Percentiles rank a stretch among this genome's conserved stretches.
phyloP scores from a whole-genome alignment of 2,329 filamentous ascomycete genomes.

The Claviceps sorghi region DNA sequence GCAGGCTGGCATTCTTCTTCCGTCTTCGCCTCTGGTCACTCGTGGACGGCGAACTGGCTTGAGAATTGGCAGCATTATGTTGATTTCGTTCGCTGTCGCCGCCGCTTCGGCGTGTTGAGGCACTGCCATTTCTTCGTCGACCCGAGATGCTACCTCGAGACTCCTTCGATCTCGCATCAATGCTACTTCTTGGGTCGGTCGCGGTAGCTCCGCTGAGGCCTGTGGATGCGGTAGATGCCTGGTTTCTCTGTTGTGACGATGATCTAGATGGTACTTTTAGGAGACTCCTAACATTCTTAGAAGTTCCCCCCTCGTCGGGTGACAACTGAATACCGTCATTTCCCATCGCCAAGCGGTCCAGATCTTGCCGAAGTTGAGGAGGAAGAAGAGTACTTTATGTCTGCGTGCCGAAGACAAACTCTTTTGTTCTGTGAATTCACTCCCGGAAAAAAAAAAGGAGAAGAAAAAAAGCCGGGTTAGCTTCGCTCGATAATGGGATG shows the following conservation, averaged over 20 bases:
- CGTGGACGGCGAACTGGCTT: conserved; percentile 36
- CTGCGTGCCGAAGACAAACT: conserved; percentile 5
- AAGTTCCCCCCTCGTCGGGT: conserved; percentile 26
- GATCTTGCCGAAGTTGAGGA: conserved; percentile 16
- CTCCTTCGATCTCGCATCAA: conserved; percentile 49
- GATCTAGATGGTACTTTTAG: conserved; percentile 47
- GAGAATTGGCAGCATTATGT: conserved; percentile 31
- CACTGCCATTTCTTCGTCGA: conserved; percentile 50
- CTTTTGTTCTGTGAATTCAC: neutral
- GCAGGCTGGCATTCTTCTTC: conserved; percentile 39
- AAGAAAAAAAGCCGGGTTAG: neutral
- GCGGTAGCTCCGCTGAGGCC: conserved; percentile 46
- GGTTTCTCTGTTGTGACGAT: conserved; percentile 43
- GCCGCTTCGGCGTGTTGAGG: conserved; percentile 48
- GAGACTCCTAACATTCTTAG: conserved; percentile 36
- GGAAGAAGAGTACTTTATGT: neutral
- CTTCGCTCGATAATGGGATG: neutral
- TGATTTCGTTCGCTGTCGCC: conserved; percentile 37
- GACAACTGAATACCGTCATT: conserved; percentile 28
- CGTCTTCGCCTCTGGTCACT: conserved; percentile 39
- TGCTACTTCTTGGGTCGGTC: conserved; percentile 45
- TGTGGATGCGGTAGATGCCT: conserved; percentile 44
- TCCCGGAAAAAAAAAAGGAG: neutral
- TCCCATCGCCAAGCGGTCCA: conserved; percentile 23
- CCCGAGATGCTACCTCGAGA: conserved; percentile 50